These are phyloP conservation scores for Canavalia ensiformis DNA, from an alignment of 306 rosid species.

Conservation along the genomic window DNA sequence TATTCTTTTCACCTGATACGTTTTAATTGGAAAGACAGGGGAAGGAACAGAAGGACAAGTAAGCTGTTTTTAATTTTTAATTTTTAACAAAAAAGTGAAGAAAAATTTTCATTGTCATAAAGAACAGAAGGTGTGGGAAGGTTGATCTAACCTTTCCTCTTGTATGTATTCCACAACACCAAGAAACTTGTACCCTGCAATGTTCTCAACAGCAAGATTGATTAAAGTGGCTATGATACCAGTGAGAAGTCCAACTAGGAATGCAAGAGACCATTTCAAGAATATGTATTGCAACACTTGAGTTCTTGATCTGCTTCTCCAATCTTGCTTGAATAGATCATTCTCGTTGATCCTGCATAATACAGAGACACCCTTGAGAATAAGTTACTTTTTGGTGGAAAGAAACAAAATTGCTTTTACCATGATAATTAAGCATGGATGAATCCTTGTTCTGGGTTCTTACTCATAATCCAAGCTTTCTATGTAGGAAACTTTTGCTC, in stretches of 20 bases:
- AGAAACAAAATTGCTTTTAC: not conserved
- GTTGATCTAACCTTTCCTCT: slow-evolving; percentile 59
- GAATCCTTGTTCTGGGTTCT: slow-evolving; percentile 33
- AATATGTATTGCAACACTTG: slow-evolving; percentile 82
- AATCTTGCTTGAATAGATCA: slow-evolving; percentile 86
- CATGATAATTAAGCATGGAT: slow-evolving; percentile 22
- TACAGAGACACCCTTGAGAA: not conserved
- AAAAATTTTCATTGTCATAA: not conserved
- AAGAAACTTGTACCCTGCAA: slow-evolving; percentile 90
- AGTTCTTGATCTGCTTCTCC: slow-evolving; percentile 85
- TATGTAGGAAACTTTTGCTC: slow-evolving; percentile 80
- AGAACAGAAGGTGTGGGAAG: not conserved
- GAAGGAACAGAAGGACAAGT: no score
- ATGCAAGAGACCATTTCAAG: slow-evolving; percentile 80
- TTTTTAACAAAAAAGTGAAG: not conserved
- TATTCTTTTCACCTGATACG: no score
- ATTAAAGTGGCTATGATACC: slow-evolving; percentile 85
- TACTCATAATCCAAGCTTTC: slow-evolving; percentile 94
- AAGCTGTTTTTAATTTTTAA: no score
- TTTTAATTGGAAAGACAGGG: no score
- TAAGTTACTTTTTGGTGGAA: slow-evolving; percentile 13
- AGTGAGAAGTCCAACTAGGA: slow-evolving; percentile 85
- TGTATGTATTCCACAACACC: slow-evolving; percentile 60
- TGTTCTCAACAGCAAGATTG: slow-evolving; percentile 87
- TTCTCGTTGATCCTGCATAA: slow-evolving; percentile 91